Conservation (phyloP, 495 filamentous ascomycete genomes). For the Daldinia childiae region DNA sequence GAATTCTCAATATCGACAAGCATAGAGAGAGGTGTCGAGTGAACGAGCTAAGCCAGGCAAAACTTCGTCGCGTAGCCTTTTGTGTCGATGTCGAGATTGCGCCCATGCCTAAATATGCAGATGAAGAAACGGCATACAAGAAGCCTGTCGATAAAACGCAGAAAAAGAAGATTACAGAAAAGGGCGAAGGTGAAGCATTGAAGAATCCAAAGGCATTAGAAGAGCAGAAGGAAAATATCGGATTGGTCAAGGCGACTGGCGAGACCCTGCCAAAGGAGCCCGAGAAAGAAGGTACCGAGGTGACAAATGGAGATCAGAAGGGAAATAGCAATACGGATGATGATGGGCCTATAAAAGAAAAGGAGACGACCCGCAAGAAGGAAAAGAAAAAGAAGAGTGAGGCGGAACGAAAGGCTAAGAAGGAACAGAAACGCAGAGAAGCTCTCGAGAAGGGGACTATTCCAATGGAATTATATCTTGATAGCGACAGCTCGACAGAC, state of each 20-base stretch:
- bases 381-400: constrained; percentile 94
- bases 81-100: constrained; percentile 98
- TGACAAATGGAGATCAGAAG: constrained; percentile 40
- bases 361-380: constrained; percentile 73
- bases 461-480: constrained; percentile 77
- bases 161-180: constrained; percentile 73
- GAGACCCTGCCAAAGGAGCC: constrained; percentile 52
- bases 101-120: constrained; percentile 63
- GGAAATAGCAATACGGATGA: constrained; percentile 44
- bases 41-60: constrained; percentile 78
- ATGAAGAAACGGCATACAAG: constrained; percentile 50
- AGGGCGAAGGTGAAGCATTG: constrained; percentile 72
- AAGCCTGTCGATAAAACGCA: constrained; percentile 62
- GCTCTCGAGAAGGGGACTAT: constrained; percentile 84
- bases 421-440: constrained; percentile 79
- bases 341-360: constrained; percentile 45
- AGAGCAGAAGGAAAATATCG: constrained; percentile 61
- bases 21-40: constrained; percentile 81
- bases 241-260: constrained; percentile 54
- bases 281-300: constrained; percentile 41
- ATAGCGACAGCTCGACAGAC: constrained; percentile 61
- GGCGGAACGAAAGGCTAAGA: constrained; percentile 84
- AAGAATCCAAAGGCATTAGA: constrained; percentile 68
- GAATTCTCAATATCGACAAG: constrained; percentile 85
- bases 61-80: constrained; percentile 88